These are phyloP conservation scores for Petrea volubilis DNA, from an alignment of 257 asterid species.

Conservation along the genomic window DNA sequence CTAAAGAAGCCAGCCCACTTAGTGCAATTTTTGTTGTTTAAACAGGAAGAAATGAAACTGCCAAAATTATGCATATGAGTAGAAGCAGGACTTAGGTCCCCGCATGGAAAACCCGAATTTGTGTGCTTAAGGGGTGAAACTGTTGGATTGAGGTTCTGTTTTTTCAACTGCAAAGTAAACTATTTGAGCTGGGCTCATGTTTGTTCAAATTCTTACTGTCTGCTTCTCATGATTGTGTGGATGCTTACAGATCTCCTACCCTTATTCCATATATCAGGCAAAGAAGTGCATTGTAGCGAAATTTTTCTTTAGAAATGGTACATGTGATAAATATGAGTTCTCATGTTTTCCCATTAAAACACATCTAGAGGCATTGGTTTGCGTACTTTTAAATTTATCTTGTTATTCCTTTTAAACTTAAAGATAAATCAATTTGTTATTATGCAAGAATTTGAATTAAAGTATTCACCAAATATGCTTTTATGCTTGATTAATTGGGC, in stretches of 20 bases:
- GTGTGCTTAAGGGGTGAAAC: background rate
- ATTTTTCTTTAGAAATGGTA: background rate
- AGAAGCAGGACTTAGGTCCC: background rate
- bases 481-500: background rate
- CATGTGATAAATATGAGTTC: background rate
- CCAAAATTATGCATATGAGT: background rate
- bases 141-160: background rate
- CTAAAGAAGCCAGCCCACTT: background rate
- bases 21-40: background rate
- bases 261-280: background rate
- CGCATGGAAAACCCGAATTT: background rate
- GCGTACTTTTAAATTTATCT: background rate
- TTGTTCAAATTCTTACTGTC: background rate
- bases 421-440: background rate
- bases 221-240: background rate
- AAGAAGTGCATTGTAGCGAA: background rate
- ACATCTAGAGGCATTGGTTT: background rate
- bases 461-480: background rate
- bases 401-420: background rate
- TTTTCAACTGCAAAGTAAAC: conserved; percentile 8
- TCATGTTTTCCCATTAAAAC: background rate
- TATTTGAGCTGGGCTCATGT: background rate
- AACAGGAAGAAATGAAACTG: background rate
- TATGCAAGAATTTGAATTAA: background rate
- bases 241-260: background rate